Percentiles rank a stretch among this genome's conserved stretches.
phyloP scores from a whole-genome alignment of 805 yeast genomes.

The Nakazawaea holstii region DNA sequence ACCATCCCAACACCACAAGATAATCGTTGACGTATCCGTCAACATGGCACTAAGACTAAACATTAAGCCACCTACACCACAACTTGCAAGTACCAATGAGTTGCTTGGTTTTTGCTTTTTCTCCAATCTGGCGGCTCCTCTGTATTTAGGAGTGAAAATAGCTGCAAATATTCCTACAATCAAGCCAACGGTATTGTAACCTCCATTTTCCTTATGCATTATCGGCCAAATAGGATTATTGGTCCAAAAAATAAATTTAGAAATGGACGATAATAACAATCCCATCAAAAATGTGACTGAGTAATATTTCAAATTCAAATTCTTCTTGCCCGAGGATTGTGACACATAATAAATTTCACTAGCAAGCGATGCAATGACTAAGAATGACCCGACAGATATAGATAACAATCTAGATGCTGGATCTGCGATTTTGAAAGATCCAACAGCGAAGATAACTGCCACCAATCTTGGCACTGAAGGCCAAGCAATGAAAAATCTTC shows the following conservation, averaged over 20 bases:
- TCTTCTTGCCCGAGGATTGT: constrained; percentile 16
- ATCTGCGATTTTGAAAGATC: constrained; percentile 59
- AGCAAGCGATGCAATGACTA: constrained; percentile 56
- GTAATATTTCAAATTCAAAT: constrained; percentile 31
- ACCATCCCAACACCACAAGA: constrained; percentile 97
- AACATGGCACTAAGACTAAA: constrained; percentile 70
- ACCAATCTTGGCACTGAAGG: constrained; percentile 53
- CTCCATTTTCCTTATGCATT: constrained; percentile 81
- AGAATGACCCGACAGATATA: constrained; percentile 60
- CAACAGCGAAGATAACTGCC: constrained; percentile 64
- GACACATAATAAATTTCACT: constrained; percentile 41
- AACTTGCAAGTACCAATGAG: constrained; percentile 43
- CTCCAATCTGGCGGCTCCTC: neutral
- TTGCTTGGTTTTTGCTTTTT: constrained; percentile 23
- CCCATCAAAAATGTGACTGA: constrained; percentile 65
- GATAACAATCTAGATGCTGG: constrained; percentile 69
- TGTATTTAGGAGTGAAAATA: constrained; percentile 45
- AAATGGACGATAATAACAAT: constrained; percentile 61
- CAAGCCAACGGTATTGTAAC: constrained; percentile 71
- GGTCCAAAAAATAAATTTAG: constrained; percentile 72
- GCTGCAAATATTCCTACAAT: constrained; percentile 60
- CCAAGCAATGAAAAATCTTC: constrained; percentile 29
- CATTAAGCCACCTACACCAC: constrained; percentile 73
- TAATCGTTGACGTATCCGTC: constrained; percentile 79
- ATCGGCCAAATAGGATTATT: constrained; percentile 97